A percentile compares a stretch with the other conserved stretches of the same genome.
phyloP scores from a whole-genome alignment of 768 basidiomycete species.

The Scleroderma bovista region DNA sequence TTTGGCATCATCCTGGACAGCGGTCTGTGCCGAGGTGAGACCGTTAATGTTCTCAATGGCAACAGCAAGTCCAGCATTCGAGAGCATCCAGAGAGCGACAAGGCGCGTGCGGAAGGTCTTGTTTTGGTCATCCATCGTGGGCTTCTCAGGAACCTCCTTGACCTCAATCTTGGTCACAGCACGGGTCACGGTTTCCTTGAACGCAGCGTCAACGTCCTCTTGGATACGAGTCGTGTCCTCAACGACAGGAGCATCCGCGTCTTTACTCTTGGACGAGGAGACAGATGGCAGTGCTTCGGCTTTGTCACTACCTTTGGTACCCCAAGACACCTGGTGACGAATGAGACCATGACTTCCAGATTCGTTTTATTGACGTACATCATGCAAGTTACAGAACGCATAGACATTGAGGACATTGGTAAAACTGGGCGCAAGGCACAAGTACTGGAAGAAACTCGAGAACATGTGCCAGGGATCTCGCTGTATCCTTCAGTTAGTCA shows the following conservation, averaged over 20 bases:
- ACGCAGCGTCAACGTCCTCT: conserved; percentile 85
- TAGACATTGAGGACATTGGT: conserved; percentile 95
- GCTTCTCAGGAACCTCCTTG: conserved; percentile 68
- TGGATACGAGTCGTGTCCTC: conserved; percentile 80
- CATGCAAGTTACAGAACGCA: conserved; percentile 95
- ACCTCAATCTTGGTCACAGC: conserved; percentile 71
- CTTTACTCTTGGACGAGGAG: conserved; percentile 76
- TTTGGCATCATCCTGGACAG: conserved; percentile 34
- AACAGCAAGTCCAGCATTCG: conserved; percentile 65
- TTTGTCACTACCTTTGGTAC: conserved; percentile 93
- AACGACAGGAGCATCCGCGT: conserved; percentile 69
- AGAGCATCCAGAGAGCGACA: conserved; percentile 76
- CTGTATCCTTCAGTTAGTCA: conserved; percentile 32
- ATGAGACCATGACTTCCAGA: neutral
- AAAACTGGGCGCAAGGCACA: conserved; percentile 87
- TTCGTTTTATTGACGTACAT: conserved; percentile 41
- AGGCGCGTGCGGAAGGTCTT: conserved; percentile 90
- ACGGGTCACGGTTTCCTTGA: conserved; percentile 88
- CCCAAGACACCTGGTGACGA: conserved; percentile 70
- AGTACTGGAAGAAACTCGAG: conserved; percentile 88
- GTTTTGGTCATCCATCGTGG: conserved; percentile 84
- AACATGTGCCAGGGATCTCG: conserved; percentile 98
- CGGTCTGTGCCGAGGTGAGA: conserved; percentile 36
- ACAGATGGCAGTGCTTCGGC: conserved; percentile 88
- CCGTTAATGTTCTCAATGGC: conserved; percentile 75